phyloP scores from a whole-genome alignment of 164 flowering plant species.

The Protea cynaroides region DNA sequence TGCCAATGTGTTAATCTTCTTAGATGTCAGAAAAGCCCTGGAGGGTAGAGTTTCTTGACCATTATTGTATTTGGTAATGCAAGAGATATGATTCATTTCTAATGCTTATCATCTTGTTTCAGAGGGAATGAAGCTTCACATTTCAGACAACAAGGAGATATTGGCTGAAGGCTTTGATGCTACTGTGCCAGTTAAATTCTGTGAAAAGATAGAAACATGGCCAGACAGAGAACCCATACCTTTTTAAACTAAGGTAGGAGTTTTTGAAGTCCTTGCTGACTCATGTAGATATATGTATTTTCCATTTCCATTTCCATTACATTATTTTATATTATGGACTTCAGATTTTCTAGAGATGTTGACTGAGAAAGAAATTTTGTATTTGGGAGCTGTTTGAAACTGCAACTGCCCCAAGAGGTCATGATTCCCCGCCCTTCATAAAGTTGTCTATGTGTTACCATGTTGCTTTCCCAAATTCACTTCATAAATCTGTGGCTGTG shows the following conservation, averaged over 20 bases:
- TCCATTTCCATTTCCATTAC: too few relatives aligned
- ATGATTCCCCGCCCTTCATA: too few relatives aligned
- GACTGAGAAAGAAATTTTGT: too few relatives aligned
- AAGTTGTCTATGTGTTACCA: too few relatives aligned
- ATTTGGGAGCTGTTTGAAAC: too few relatives aligned
- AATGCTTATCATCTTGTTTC: conserved; percentile 8
- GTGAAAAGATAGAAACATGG: conserved; percentile 80
- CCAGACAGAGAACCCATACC: conserved; percentile 59
- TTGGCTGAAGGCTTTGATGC: conserved; percentile 93
- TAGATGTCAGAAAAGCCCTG: conserved; percentile 74
- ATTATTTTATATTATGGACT: too few relatives aligned
- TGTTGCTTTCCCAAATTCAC: too few relatives aligned
- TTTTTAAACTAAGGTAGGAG: conserved; percentile 12
- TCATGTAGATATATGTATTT: too few relatives aligned
- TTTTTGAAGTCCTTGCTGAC: too few relatives aligned
- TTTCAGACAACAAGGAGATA: conserved; percentile 85
- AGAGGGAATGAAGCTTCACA: conserved; percentile 91
- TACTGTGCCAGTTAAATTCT: conserved; percentile 66
- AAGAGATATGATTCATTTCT: neutral
- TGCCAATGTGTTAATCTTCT: conserved; percentile 62
- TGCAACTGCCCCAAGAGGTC: too few relatives aligned
- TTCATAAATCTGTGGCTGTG: too few relatives aligned
- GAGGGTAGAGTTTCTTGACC: conserved; percentile 40
- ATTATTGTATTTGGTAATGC: neutral
- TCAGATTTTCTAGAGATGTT: too few relatives aligned